These are phyloP conservation scores for Fusarium floridanum DNA, from an alignment of 2,329 filamentous ascomycete species.

Conservation along the genomic window DNA sequence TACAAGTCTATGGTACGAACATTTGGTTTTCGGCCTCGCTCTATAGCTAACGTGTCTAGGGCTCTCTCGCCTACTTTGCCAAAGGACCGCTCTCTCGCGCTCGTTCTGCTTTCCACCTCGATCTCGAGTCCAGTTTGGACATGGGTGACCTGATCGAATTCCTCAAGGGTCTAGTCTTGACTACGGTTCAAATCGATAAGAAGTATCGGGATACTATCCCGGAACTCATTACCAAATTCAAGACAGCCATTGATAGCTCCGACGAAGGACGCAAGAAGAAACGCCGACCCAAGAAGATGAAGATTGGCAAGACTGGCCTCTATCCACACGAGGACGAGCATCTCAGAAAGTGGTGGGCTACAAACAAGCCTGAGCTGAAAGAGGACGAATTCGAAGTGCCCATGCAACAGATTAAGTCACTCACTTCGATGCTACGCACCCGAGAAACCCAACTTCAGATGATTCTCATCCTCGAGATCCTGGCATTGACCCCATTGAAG, in stretches of 20 bases:
- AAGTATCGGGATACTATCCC: constrained; percentile 82
- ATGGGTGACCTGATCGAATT: constrained; percentile 76
- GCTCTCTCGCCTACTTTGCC: constrained; percentile 84
- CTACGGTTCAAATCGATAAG: constrained; percentile 77
- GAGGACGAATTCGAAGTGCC: constrained; percentile 63
- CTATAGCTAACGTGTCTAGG: constrained; percentile 56
- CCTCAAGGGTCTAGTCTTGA: constrained; percentile 76
- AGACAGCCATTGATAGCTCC: constrained; percentile 67
- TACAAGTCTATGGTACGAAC: constrained; percentile 72
- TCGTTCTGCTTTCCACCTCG: constrained; percentile 76
- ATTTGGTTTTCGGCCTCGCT: constrained; percentile 35
- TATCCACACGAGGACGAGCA: constrained; percentile 76
- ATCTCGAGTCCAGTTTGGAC: constrained; percentile 70
- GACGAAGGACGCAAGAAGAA: constrained; percentile 62
- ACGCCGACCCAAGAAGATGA: constrained; percentile 73
- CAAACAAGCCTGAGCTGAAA: constrained; percentile 64
- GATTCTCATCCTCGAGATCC: constrained; percentile 81
- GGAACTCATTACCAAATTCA: constrained; percentile 69
- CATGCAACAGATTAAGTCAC: constrained; percentile 69
- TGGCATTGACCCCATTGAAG: constrained; percentile 74
- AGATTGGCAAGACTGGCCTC: constrained; percentile 75
- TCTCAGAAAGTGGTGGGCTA: constrained; percentile 78
- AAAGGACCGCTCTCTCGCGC: constrained; percentile 85
- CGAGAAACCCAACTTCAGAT: constrained; percentile 86
- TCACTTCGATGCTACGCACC: constrained; percentile 75